These are phyloP conservation scores for Thuja plicata DNA, from an alignment of 83 land plant species.

Conservation along the genomic window DNA sequence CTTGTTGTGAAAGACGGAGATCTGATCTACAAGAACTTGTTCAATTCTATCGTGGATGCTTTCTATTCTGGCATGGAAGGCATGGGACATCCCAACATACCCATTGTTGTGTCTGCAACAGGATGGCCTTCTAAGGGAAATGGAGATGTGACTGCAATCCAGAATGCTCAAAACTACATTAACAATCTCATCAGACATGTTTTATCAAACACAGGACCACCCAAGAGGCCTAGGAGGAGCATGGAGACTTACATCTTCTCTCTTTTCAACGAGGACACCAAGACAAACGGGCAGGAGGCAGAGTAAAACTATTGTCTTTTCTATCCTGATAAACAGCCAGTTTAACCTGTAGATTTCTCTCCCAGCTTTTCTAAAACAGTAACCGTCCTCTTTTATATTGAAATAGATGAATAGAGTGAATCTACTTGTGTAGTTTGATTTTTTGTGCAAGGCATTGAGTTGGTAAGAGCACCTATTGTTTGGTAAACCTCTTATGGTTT, in stretches of 20 bases:
- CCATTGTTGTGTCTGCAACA: constrained; percentile 33
- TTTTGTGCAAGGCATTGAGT: no score
- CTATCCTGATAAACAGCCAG: neutral
- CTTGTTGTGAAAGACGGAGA: neutral
- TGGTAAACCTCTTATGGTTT: no score
- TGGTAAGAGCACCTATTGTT: no score
- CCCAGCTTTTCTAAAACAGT: neutral
- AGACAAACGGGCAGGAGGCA: constrained; percentile 13
- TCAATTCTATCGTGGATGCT: neutral
- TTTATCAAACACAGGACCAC: constrained; percentile 25
- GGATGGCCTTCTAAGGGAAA: constrained; percentile 61
- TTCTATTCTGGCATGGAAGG: neutral
- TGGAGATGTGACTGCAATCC: constrained; percentile 12
- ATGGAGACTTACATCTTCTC: constrained; percentile 38
- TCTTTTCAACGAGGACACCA: constrained; percentile 37
- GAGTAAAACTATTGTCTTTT: constrained; percentile 19
- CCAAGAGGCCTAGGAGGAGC: constrained; percentile 28
- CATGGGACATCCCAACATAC: neutral
- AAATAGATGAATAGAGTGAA: no score
- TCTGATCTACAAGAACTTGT: neutral
- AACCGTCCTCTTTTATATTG: no score
- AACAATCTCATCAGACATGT: no score
- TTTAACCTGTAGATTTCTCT: neutral
- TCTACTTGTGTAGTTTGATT: no score
- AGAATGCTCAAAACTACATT: constrained; percentile 37